These are phyloP conservation scores for Fusarium xylarioides DNA, from an alignment of 2,329 filamentous ascomycete genomes.

Conservation along the genomic window DNA sequence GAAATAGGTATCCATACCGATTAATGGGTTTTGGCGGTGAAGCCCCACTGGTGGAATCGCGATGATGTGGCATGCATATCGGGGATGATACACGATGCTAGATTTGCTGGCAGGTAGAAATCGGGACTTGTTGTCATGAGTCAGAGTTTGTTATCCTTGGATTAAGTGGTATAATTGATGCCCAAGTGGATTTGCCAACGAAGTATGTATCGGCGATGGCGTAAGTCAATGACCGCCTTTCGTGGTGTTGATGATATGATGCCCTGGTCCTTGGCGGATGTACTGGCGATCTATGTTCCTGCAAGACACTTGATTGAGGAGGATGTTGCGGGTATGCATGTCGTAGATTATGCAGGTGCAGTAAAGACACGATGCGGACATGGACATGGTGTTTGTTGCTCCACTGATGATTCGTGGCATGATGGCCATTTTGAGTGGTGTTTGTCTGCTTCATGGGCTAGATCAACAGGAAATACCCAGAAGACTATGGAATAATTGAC, in stretches of 20 bases:
- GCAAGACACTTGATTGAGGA: neutral
- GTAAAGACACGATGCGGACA: neutral
- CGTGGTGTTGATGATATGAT: neutral
- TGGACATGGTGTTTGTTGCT: neutral
- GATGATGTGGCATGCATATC: slow-evolving; percentile 28
- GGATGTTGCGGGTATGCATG: neutral
- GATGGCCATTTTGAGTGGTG: neutral
- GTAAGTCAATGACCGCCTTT: neutral
- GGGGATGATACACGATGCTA: slow-evolving; percentile 7
- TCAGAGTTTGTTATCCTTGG: slow-evolving; percentile 1
- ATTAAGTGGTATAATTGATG: slow-evolving; percentile 15
- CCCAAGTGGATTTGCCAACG: neutral
- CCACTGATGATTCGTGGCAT: neutral
- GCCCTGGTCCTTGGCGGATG: neutral
- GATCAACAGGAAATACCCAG: too few relatives aligned
- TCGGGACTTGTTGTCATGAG: slow-evolving; percentile 9
- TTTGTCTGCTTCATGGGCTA: too few relatives aligned
- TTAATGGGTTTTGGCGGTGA: slow-evolving; percentile 21
- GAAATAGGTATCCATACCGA: slow-evolving; percentile 5
- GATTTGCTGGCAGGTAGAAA: slow-evolving; percentile 8
- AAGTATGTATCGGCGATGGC: neutral
- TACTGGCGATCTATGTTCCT: neutral
- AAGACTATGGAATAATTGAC: too few relatives aligned
- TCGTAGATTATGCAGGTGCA: slow-evolving; percentile 1
- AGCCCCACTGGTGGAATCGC: slow-evolving; percentile 24